phyloP scores from a whole-genome alignment of 352 stramenopile genomes.

The Pythium plurisporium region DNA sequence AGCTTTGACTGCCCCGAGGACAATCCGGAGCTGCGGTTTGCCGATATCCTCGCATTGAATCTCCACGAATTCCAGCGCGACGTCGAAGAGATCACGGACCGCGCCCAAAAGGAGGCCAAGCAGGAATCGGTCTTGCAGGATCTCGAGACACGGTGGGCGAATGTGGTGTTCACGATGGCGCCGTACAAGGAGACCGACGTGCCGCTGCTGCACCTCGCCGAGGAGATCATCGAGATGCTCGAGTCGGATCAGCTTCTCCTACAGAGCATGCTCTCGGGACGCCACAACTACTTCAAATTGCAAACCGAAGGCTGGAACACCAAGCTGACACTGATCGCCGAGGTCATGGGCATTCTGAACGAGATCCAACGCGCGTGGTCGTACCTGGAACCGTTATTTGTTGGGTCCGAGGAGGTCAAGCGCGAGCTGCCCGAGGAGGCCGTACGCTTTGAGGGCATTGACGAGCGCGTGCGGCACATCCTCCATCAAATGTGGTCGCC shows the following conservation, averaged over 20 bases:
- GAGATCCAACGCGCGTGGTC: conserved; percentile 95
- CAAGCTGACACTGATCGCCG: conserved; percentile 66
- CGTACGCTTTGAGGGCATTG: conserved; percentile 82
- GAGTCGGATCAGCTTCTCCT: conserved; percentile 94
- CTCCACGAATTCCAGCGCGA: conserved; percentile 76
- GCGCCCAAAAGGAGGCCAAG: conserved; percentile 89
- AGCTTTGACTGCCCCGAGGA: conserved; percentile 62
- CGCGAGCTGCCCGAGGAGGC: conserved; percentile 90
- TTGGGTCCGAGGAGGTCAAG: conserved; percentile 94
- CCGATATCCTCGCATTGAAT: conserved; percentile 77
- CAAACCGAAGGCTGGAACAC: conserved; percentile 51
- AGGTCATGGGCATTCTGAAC: conserved; percentile 82
- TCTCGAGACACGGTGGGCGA: conserved; percentile 74
- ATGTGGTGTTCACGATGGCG: conserved; percentile 72
- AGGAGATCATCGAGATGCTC: conserved; percentile 93
- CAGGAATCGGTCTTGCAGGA: conserved; percentile 81
- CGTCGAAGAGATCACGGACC: conserved; percentile 90
- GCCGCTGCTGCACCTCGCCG: conserved; percentile 79
- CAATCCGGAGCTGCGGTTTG: conserved; percentile 62
- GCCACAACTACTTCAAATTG: conserved; percentile 66
- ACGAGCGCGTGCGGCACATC: conserved; percentile 68
- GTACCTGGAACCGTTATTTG: conserved; percentile 95
- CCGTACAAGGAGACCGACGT: conserved; percentile 86
- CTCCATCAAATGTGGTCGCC: conserved; percentile 70
- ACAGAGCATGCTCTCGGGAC: conserved; percentile 88